Base-by-base conservation (phyloP, 2,329 filamentous ascomycete genomes). In the Alternaria alternata region DNA sequence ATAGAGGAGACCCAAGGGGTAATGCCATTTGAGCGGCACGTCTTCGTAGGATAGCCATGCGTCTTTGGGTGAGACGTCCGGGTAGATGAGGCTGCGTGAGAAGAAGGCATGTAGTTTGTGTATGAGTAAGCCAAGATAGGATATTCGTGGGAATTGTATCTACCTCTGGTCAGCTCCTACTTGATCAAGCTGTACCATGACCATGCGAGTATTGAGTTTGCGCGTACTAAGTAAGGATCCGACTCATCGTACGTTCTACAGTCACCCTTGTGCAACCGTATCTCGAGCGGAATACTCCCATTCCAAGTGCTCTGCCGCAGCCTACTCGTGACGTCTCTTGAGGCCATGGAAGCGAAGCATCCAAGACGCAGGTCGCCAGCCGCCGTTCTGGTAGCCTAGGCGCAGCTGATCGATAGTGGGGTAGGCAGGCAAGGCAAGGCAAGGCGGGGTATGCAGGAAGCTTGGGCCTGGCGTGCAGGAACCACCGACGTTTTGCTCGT, bases 21-120 rank as follows among this genome's bases (percentile, higher is more conserved):
- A 88, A 71, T 92, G 89, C 88, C 88, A 90, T 80, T 90, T 91
- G 64, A 92, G 75, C 3, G 88, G 86, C 16, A 92, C 89, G 14
- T 82, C 84, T 73, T 92, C 87, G 70, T 88, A 89, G 1, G 86
- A 88, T 64, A 92, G 86, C 86, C 87, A 89, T 20, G 86, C 85
- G 43, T 86, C 79, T 59, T 85, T 80, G 7, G 83, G 72, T 3
- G 79, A 79, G 32, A 84, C 80, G 43, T 83, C 78, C 4, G 87
- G 83, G 64, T 88, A 81, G 67, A 90, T 90, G 38, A 91, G 76
- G 26, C 77, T 83, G 14, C 81, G 67, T 2, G 80, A 70, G 74
- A 91, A 92, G 80, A 91, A 91, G 51, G 82, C 79, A 65, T 87
- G 86, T 7, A 92, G 79, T 57, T 82, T 85, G 16, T 86, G 84